Conservation (phyloP, 169 alveolate species). For the Amoebophrya sp. region DNA sequence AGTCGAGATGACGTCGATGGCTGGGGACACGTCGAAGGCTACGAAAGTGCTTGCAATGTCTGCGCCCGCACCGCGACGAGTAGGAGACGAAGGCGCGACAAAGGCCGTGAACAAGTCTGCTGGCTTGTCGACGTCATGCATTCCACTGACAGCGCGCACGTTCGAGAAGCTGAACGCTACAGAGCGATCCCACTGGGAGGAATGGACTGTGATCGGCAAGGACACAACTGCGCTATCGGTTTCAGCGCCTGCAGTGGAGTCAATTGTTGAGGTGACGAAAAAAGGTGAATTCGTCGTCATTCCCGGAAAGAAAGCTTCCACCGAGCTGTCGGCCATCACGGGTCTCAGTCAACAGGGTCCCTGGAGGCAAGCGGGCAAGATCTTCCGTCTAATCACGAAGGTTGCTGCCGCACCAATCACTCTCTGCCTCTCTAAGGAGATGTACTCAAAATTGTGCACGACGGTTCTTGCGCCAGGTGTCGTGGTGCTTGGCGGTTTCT, state of each 20-base stretch:
- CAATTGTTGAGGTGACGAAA: neutral
- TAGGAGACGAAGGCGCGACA: no score
- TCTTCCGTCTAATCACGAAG: neutral
- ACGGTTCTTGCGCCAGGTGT: neutral
- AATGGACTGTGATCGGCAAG: neutral
- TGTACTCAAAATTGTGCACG: neutral
- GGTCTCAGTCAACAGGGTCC: neutral
- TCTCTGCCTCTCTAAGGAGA: neutral
- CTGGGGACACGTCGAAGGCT: neutral
- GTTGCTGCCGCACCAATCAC: neutral
- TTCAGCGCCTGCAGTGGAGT: no score
- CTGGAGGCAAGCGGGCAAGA: neutral
- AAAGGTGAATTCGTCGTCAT: neutral
- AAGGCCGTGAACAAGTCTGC: neutral
- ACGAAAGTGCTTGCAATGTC: no score
- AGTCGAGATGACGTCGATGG: neutral
- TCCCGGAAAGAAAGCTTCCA: neutral
- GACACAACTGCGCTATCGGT: neutral
- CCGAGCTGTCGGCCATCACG: neutral
- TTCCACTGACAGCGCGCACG: neutral
- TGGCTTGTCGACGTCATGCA: neutral
- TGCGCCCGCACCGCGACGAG: no score
- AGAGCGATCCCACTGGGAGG: neutral
- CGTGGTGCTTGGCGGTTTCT: neutral
- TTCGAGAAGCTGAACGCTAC: neutral